Percentiles rank a stretch among this genome's conserved stretches.
Evolutionary conservation across 129 eudicot genomes (phyloP).

Genomic region (Flaveria bidentis): DNA sequence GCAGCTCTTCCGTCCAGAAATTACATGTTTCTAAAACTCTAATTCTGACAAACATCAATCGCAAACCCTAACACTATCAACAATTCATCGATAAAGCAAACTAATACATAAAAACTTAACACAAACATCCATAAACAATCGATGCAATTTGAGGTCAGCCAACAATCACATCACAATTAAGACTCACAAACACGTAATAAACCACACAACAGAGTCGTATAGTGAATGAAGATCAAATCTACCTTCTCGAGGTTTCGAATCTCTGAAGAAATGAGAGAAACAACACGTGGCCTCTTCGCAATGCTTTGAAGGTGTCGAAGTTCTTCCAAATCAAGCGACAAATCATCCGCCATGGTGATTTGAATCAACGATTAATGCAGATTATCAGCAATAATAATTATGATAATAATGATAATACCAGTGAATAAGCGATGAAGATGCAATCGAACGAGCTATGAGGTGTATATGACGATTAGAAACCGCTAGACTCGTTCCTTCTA

Average conservation of each 20-base stretch:
- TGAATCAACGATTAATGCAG: neutral
- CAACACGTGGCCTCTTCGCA: slow-evolving; percentile 78
- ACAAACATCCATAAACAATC: neutral
- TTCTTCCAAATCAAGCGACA: slow-evolving; percentile 74
- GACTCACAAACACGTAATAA: neutral
- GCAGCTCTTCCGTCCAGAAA: too few species aligned
- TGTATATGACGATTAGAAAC: slow-evolving; percentile 4
- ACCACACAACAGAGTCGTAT: neutral
- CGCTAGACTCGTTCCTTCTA: slow-evolving; percentile 15
- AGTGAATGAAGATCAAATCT: neutral
- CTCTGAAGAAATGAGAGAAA: slow-evolving; percentile 65
- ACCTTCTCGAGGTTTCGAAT: slow-evolving; percentile 68
- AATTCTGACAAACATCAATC: too few species aligned
- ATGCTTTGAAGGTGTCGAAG: slow-evolving; percentile 66
- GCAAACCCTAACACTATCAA: too few species aligned
- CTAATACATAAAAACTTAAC: neutral
- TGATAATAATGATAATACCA: too few species aligned
- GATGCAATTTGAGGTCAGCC: too few species aligned
- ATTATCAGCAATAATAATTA: too few species aligned
- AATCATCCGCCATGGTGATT: slow-evolving; percentile 65
- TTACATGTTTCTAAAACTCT: too few species aligned
- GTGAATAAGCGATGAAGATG: neutral
- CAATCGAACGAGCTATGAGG: neutral
- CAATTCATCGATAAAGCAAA: too few species aligned
- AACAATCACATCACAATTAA: neutral